Conservation (phyloP, 345 rosid genomes). For the Salix viminalis region DNA sequence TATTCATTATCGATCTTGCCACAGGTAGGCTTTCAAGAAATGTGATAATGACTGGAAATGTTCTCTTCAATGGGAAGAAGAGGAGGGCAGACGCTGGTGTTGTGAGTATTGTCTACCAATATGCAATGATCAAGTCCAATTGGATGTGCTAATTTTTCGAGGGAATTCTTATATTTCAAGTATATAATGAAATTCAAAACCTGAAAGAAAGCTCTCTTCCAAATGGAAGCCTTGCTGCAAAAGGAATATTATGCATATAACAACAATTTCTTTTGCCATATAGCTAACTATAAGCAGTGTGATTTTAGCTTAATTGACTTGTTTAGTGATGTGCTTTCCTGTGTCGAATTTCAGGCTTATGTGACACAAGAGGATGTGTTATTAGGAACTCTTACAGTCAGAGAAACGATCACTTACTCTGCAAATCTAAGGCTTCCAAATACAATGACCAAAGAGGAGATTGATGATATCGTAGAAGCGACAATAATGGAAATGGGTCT, state of each 20-base stretch:
- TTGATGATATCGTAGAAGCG: slow-evolving; percentile 43
- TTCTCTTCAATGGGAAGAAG: slow-evolving; percentile 85
- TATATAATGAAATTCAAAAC: not conserved
- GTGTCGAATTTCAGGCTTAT: slow-evolving; percentile 47
- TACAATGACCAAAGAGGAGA: slow-evolving; percentile 40
- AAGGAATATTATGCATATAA: not conserved
- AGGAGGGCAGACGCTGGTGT: slow-evolving; percentile 51
- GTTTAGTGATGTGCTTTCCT: not conserved
- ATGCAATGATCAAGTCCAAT: not conserved
- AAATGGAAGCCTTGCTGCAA: not conserved
- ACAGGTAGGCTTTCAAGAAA: slow-evolving; percentile 93
- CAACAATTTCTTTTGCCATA: not conserved
- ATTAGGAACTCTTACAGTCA: slow-evolving; percentile 62
- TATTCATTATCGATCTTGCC: not conserved
- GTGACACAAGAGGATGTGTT: slow-evolving; percentile 73
- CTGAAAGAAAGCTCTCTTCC: too few species aligned
- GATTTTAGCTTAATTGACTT: not conserved
- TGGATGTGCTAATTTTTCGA: not conserved
- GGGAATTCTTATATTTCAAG: not conserved
- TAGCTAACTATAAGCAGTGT: not conserved
- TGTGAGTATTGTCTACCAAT: slow-evolving; percentile 45
- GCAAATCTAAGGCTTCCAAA: slow-evolving; percentile 63
- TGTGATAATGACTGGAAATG: slow-evolving; percentile 89
- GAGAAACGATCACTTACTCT: slow-evolving; percentile 64
- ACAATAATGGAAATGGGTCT: slow-evolving; percentile 62